Evolutionary conservation across 805 yeast genomes (phyloP).

Genomic region (Scheffersomyces coipomensis): DNA sequence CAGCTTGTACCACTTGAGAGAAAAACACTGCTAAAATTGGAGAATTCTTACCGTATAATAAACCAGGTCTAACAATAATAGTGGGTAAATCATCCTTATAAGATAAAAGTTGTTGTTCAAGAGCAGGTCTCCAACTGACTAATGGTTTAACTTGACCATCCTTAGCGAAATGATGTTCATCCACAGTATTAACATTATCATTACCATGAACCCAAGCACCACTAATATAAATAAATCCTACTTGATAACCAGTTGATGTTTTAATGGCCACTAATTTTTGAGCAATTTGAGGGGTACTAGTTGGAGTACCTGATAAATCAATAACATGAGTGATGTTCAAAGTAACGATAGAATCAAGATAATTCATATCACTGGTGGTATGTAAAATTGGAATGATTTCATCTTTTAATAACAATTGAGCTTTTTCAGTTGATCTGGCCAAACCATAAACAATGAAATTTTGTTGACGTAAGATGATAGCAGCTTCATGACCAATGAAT

Average conservation of each 20-base stretch:
- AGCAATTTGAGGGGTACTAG: neutral
- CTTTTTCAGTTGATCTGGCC: neutral
- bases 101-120: slow-evolving; percentile 1
- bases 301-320: neutral
- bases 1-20: slow-evolving; percentile 1
- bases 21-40: slow-evolving; percentile 3
- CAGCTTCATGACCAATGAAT: neutral
- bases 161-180: slow-evolving; percentile 1
- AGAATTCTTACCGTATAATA: slow-evolving; percentile 3
- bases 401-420: neutral
- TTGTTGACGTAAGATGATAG: neutral
- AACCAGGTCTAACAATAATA: slow-evolving; percentile 4
- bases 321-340: neutral
- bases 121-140: slow-evolving; percentile 2
- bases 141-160: neutral
- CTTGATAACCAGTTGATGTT: neutral
- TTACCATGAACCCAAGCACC: slow-evolving; percentile 7
- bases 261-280: neutral
- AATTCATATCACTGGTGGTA: neutral
- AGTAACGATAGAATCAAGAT: neutral
- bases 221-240: slow-evolving; percentile 2
- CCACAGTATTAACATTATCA: neutral
- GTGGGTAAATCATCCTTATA: neutral
- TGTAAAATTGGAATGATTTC: neutral
- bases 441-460: neutral